A percentile compares a stretch with the other conserved stretches of the same genome.
Conservation (phyloP, 2,329 filamentous ascomycete genomes). For the Tetracladium maxilliforme region DNA sequence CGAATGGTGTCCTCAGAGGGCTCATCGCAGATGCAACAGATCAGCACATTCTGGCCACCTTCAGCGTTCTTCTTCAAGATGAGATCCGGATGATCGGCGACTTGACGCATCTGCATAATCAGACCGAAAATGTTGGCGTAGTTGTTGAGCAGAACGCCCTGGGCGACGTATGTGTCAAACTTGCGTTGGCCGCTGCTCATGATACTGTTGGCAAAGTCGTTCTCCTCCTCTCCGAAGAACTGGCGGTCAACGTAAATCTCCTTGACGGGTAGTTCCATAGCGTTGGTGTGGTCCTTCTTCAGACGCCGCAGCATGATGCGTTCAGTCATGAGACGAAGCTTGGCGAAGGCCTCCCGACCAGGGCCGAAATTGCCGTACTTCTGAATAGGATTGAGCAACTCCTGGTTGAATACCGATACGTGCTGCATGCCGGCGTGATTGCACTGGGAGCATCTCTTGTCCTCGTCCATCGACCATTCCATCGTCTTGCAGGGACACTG, state of each 20-base stretch:
- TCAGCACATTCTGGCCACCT: slow-evolving; percentile 76
- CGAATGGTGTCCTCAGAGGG: slow-evolving; percentile 88
- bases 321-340: slow-evolving; percentile 77
- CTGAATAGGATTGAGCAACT: slow-evolving; percentile 74
- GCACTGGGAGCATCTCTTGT: slow-evolving; percentile 59
- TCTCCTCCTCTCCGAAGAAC: slow-evolving; percentile 93
- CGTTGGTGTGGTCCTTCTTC: slow-evolving; percentile 84
- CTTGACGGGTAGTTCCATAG: slow-evolving; percentile 94
- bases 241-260: slow-evolving; percentile 85
- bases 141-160: slow-evolving; percentile 89
- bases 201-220: slow-evolving; percentile 88
- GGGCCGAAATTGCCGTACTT: slow-evolving; percentile 42
- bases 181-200: slow-evolving; percentile 82
- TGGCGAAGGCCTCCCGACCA: slow-evolving; percentile 59
- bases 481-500: slow-evolving; percentile 65
- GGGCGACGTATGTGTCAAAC: slow-evolving; percentile 91
- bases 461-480: slow-evolving; percentile 67
- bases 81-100: slow-evolving; percentile 89
- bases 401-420: slow-evolving; percentile 84
- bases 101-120: slow-evolving; percentile 98
- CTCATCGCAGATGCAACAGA: slow-evolving; percentile 94
- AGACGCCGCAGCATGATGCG: slow-evolving; percentile 91
- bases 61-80: slow-evolving; percentile 78
- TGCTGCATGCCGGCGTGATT: slow-evolving; percentile 36
- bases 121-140: slow-evolving; percentile 98